These are phyloP conservation scores for Pseudomicrostroma phylloplanum DNA, from an alignment of 1,284 basidiomycete genomes.

Conservation along the genomic window DNA sequence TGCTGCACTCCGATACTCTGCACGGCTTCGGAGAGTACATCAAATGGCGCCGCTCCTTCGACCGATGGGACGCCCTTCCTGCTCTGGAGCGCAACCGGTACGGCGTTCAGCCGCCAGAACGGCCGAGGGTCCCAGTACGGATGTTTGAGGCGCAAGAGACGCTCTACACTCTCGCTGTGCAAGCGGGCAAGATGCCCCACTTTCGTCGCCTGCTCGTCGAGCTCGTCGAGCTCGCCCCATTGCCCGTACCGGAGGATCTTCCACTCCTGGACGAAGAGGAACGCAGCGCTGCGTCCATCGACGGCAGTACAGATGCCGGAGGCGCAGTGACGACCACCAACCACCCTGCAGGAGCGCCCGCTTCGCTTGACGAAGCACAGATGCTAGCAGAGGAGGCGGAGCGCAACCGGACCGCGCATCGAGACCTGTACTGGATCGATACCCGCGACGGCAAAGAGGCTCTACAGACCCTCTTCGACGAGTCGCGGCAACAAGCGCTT, in stretches of 20 bases:
- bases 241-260: not conserved
- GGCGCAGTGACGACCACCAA: not conserved
- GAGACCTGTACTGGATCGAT: conserved; percentile 13
- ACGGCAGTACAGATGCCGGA: not conserved
- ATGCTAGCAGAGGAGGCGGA: not conserved
- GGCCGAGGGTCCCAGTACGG: not conserved
- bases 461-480: conserved; percentile 5
- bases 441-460: conserved; percentile 10
- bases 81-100: not conserved
- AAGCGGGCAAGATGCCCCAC: not conserved
- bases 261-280: not conserved
- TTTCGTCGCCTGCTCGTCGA: conserved; percentile 1
- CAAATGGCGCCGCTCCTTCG: not conserved
- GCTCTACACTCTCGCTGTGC: not conserved
- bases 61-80: not conserved
- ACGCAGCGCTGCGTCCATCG: not conserved
- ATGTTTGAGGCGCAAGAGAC: not conserved
- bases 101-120: not conserved
- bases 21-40: not conserved
- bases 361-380: not conserved
- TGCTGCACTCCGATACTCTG: not conserved
- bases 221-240: not conserved
- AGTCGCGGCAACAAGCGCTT: not conserved
- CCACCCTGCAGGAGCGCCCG: not conserved
- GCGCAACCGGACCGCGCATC: conserved; percentile 9